A percentile compares a stretch with the other conserved stretches of the same genome.
Conservation (phyloP, 2,329 filamentous ascomycete species). For the Neurospora crassa region DNA sequence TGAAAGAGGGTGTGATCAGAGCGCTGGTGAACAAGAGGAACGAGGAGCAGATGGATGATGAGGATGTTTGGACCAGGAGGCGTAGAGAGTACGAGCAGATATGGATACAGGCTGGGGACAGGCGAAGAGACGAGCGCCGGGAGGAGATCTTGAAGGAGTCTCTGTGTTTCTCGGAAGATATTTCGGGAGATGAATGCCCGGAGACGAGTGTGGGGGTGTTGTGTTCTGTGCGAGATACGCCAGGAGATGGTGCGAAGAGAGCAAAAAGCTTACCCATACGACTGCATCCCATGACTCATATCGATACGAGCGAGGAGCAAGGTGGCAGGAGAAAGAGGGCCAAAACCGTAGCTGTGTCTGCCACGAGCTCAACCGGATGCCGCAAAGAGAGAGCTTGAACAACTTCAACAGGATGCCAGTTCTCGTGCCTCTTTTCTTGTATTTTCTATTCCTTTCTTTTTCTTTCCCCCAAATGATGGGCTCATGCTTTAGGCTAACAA, state of each 20-base stretch:
- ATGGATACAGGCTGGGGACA: neutral
- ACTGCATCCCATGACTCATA: neutral
- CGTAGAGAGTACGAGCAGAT: neutral
- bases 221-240: neutral
- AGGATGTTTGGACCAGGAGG: neutral
- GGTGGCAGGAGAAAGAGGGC: neutral
- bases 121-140: neutral
- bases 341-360: neutral
- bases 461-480: neutral
- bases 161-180: neutral
- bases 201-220: neutral
- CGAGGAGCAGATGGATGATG: neutral
- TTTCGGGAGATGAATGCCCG: neutral
- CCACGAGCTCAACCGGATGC: neutral
- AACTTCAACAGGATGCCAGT: neutral
- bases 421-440: neutral
- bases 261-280: neutral
- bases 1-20: neutral
- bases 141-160: neutral
- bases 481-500: neutral
- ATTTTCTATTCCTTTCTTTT: neutral
- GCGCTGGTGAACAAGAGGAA: neutral
- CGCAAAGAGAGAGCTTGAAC: neutral
- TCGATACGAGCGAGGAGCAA: neutral
- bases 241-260: neutral